Conservation (phyloP, 116 monocot species). For the Zostera marina region DNA sequence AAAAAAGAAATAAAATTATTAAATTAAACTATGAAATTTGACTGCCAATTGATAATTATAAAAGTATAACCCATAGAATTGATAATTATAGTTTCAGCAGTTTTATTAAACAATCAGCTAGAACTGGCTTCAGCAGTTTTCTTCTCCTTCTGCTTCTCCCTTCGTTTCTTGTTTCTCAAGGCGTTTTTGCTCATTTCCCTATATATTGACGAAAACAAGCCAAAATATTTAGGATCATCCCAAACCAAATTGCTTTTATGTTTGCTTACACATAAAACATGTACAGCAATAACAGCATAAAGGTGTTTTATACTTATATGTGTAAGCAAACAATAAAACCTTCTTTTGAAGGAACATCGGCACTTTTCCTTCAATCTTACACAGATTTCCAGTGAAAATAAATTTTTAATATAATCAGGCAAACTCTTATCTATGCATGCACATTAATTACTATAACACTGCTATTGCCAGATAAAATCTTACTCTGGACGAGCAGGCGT, state of each 20-base stretch:
- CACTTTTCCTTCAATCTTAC: no score
- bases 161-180: conserved; percentile 70
- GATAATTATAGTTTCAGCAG: no score
- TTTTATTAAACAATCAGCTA: neutral
- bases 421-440: neutral
- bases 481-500: conserved; percentile 40
- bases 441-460: neutral
- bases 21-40: no score
- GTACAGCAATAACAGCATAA: no score
- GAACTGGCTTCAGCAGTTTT: conserved; percentile 53
- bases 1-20: no score
- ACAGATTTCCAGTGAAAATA: neutral
- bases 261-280: no score
- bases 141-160: conserved; percentile 91
- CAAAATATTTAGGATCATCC: neutral
- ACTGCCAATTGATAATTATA: no score
- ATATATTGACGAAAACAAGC: neutral
- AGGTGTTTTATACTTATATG: no score
- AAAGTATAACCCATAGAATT: no score
- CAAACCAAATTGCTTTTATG: no score
- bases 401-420: neutral
- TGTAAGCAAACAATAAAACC: no score
- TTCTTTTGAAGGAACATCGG: no score
- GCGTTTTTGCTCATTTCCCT: conserved; percentile 94
- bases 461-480: conserved; percentile 6